Evolutionary conservation across 768 basidiomycete genomes (phyloP), one percentile per base, ranked within the genome.

Genomic region (Coprinopsis sp.): DNA sequence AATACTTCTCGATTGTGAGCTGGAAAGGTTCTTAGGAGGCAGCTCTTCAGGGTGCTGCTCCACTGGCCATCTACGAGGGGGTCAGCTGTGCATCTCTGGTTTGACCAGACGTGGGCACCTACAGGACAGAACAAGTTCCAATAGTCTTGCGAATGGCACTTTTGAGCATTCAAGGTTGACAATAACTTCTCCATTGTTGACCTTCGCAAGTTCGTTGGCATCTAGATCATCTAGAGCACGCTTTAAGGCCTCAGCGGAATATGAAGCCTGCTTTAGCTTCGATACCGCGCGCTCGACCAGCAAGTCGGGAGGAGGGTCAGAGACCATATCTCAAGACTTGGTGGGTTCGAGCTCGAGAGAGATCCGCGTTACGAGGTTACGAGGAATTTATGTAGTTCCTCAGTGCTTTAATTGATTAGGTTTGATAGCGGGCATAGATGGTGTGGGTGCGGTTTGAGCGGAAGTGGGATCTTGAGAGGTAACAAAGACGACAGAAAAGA

Each of bases 51-150:
- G 4, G 16, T 6, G 11, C 27, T 6, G 6, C 33, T 11, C 39
- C 47, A 49, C 5, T 7, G 5, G 21, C 47, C 41, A 39, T 16
- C 47, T 49, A 6, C 14, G 22, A 24, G 31, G 10, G 28, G 3
- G 10, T 2, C 21, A 36, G 34, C 6, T 10, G 5, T 31, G 13
- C 6, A 24, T 10, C 10, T 2, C 16, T 30, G 4, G n/a, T 29
- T 8, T 33, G 21, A 18, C n/a, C 6, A 10, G 16, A 16, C 6
- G 24, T 7, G 14, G 39, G 24, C 2, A n/a, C 39, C 21, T 25
- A 42, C 41, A 43, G 6, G 33, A 34, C 3, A 49, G 41, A 14
- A 39, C 31, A 14, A 44, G 33, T 22, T 49, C 47, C 11, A 36
- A 14, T 18, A 49, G 22, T 14, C 21, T 7, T 16, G 14, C 6